Evolutionary conservation across 2,329 filamentous ascomycete genomes (phyloP).

Genomic region (Stemphylium vesicarium): DNA sequence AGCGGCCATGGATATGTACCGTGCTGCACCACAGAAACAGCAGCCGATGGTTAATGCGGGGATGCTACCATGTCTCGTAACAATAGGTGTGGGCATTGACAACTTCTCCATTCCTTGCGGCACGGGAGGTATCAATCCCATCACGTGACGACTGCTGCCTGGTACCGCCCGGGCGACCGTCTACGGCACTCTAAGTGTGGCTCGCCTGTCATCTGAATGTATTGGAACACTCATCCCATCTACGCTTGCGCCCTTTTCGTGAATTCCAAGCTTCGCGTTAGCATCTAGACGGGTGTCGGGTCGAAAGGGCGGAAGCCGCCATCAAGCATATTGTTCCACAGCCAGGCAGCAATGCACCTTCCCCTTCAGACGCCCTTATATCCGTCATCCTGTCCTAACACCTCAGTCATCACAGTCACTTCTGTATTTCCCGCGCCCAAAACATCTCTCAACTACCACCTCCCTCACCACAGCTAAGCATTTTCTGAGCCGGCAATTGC

Average conservation of each 20-base stretch:
- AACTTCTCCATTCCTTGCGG: not conserved
- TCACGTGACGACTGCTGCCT: not conserved
- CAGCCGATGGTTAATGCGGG: not conserved
- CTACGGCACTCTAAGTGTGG: too few relatives aligned
- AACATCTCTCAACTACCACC: too few relatives aligned
- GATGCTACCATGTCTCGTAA: not conserved
- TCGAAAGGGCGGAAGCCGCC: not conserved
- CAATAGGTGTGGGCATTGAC: not conserved
- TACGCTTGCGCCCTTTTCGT: not conserved
- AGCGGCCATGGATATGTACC: too few relatives aligned
- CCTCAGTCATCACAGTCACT: too few relatives aligned
- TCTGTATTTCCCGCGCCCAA: too few relatives aligned
- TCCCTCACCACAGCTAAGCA: not conserved
- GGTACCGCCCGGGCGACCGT: too few relatives aligned
- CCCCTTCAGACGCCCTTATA: not conserved
- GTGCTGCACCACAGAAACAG: too few relatives aligned
- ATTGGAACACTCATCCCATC: too few relatives aligned
- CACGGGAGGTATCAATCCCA: not conserved
- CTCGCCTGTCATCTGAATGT: too few relatives aligned
- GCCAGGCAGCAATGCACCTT: not conserved
- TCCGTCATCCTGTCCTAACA: too few relatives aligned
- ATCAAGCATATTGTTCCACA: not conserved
- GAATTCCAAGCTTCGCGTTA: too few relatives aligned
- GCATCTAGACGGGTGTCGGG: not conserved
- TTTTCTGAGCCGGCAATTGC: not conserved